A percentile compares a stretch with the other conserved stretches of the same genome.
These are phyloP conservation scores for Sporobolus alterniflorus DNA, from an alignment of 202 grass and related monocot genomes.

Conservation along the genomic window DNA sequence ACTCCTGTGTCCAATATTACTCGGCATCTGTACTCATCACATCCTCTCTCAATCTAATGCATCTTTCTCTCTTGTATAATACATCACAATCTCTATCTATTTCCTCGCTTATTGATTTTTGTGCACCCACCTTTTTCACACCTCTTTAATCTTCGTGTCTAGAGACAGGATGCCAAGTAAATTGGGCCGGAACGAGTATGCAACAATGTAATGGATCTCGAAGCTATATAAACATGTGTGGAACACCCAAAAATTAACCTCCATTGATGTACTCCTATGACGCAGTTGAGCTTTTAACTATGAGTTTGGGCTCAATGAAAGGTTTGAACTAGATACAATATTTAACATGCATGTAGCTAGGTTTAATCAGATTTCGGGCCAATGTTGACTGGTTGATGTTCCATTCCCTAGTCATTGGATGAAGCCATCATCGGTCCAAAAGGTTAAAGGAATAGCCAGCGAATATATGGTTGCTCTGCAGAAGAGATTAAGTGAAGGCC, in stretches of 20 bases:
- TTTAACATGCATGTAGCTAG: not conserved
- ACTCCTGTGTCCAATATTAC: too few relatives aligned
- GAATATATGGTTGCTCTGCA: constrained; percentile 3
- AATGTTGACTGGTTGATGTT: not conserved
- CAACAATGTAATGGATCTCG: too few relatives aligned
- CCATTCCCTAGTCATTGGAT: not conserved
- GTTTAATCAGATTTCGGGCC: not conserved
- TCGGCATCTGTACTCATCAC: too few relatives aligned
- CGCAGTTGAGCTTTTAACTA: not conserved
- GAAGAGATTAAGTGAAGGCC: constrained; percentile 8
- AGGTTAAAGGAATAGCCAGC: not conserved
- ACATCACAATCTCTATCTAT: too few relatives aligned
- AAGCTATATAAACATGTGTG: not conserved
- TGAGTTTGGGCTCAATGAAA: not conserved
- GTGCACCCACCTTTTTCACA: too few relatives aligned
- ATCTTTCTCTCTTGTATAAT: too few relatives aligned
- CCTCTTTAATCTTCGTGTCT: too few relatives aligned
- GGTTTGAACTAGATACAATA: not conserved
- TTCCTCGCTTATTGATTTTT: too few relatives aligned
- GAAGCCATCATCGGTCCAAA: not conserved
- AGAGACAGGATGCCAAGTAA: too few relatives aligned
- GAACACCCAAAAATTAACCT: not conserved
- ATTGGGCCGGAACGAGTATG: too few relatives aligned
- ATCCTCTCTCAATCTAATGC: too few relatives aligned
- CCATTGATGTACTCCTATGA: not conserved